phyloP scores from a whole-genome alignment of 2,329 filamentous ascomycete species.

The Aureobasidium sp. region DNA sequence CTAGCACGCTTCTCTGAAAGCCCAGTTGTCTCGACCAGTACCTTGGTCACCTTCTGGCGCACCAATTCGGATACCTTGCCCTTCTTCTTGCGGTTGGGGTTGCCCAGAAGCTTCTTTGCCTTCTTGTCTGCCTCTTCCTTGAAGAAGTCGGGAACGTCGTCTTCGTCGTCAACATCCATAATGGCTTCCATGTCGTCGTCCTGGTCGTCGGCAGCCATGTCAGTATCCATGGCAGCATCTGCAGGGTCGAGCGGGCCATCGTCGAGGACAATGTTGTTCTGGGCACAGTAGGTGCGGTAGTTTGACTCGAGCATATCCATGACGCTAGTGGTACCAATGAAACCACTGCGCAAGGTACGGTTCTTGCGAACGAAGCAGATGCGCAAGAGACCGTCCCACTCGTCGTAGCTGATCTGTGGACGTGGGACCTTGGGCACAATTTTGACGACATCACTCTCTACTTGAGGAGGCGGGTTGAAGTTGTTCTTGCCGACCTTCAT shows the following conservation, averaged over 20 bases:
- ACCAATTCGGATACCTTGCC: conserved; percentile 75
- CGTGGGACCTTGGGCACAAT: conserved; percentile 81
- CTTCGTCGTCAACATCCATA: conserved; percentile 52
- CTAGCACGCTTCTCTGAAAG: conserved; percentile 74
- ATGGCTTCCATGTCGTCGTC: conserved; percentile 42
- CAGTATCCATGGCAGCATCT: conserved; percentile 40
- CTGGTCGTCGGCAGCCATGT: conserved; percentile 32
- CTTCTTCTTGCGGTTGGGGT: conserved; percentile 61
- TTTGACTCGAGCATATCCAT: conserved; percentile 79
- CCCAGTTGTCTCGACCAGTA: conserved; percentile 72
- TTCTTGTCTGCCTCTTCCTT: conserved; percentile 53
- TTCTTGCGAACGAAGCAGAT: conserved; percentile 85
- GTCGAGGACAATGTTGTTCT: conserved; percentile 73
- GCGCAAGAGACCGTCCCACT: conserved; percentile 85
- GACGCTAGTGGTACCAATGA: conserved; percentile 72
- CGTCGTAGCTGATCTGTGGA: conserved; percentile 84
- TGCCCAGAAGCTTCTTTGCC: conserved; percentile 46
- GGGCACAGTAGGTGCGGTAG: conserved; percentile 82
- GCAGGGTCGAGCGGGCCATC: conserved; percentile 47
- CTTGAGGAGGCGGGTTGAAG: conserved; percentile 88
- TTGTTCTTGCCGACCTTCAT: conserved; percentile 96
- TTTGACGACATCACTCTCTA: conserved; percentile 84
- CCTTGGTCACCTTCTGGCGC: conserved; percentile 77
- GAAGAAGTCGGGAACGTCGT: conserved; percentile 79
- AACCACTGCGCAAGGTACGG: conserved; percentile 75